phyloP scores from a whole-genome alignment of 345 rosid species.

The Euclidium syriacum region DNA sequence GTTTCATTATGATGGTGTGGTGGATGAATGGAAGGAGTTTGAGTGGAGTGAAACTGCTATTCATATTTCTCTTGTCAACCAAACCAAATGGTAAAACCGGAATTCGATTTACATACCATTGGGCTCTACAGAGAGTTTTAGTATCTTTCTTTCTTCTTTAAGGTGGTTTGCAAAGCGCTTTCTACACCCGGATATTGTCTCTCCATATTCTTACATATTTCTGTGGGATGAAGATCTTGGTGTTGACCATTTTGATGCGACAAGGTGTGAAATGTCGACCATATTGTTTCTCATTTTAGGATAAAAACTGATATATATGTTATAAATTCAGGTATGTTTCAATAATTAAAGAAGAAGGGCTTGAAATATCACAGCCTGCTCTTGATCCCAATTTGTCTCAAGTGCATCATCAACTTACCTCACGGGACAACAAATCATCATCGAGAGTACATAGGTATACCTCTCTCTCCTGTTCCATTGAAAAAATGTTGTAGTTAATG shows the following conservation, averaged over 20 bases:
- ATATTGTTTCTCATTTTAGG: background rate
- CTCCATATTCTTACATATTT: slow-evolving; percentile 36
- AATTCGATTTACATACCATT: background rate
- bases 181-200: slow-evolving; percentile 44
- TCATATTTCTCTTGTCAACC: slow-evolving; percentile 62
- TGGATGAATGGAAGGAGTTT: slow-evolving; percentile 65
- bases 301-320: background rate
- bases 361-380: slow-evolving; percentile 87
- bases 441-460: slow-evolving; percentile 64
- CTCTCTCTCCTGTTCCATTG: background rate
- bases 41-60: slow-evolving; percentile 62
- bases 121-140: background rate
- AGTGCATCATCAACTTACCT: slow-evolving; percentile 61
- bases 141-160: background rate
- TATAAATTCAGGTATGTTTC: slow-evolving; percentile 52
- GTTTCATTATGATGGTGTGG: slow-evolving; percentile 72
- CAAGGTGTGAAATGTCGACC: slow-evolving; percentile 13
- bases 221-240: slow-evolving; percentile 47
- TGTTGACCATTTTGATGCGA: slow-evolving; percentile 35
- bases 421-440: slow-evolving; percentile 33
- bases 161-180: slow-evolving; percentile 97
- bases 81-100: slow-evolving; percentile 66
- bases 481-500: background rate
- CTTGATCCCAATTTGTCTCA: slow-evolving; percentile 53
- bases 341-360: slow-evolving; percentile 60